A percentile compares a stretch with the other conserved stretches of the same genome.
Evolutionary conservation across 805 yeast species (phyloP).

Genomic region (Schwanniomyces sp.): DNA sequence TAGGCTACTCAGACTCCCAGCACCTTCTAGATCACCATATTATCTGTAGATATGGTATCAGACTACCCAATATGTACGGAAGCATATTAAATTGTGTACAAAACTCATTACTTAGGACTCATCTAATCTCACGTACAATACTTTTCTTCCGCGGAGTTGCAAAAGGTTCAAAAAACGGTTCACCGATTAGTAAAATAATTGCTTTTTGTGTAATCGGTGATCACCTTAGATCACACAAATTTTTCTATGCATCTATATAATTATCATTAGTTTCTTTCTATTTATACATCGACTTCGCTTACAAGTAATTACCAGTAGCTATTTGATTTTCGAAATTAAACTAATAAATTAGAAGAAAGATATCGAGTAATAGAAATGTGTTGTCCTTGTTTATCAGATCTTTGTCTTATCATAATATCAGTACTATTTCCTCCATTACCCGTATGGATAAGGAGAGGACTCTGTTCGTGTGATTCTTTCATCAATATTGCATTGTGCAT

Average conservation of each 20-base stretch:
- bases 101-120: too few species aligned
- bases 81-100: too few species aligned
- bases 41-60: too few species aligned
- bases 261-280: not conserved
- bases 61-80: too few species aligned
- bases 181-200: not conserved
- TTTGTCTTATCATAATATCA: conserved; percentile 58
- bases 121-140: too few species aligned
- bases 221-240: not conserved
- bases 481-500: conserved; percentile 43
- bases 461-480: conserved; percentile 52
- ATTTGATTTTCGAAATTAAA: not conserved
- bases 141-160: too few species aligned
- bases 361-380: conserved; percentile 1
- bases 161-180: too few species aligned
- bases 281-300: too few species aligned
- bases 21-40: too few species aligned
- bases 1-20: too few species aligned
- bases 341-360: not conserved
- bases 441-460: conserved; percentile 64
- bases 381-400: conserved; percentile 46
- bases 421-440: conserved; percentile 75
- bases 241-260: not conserved
- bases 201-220: not conserved
- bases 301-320: too few species aligned